Conservation (phyloP, 73 alveolate species). For the Paramecium caudatum region DNA sequence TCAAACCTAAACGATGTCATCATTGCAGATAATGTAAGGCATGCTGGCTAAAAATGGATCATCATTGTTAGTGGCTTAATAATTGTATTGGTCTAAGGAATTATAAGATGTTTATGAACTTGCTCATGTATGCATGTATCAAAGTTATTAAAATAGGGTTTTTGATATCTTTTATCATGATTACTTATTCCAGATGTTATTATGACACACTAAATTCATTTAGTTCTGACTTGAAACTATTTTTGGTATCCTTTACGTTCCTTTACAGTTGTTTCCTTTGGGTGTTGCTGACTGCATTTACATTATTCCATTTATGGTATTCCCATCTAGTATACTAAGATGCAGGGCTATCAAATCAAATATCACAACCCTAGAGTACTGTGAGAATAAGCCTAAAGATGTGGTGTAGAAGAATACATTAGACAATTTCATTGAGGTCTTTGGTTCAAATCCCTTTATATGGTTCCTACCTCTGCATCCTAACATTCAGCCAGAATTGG, state of each 20-base stretch:
- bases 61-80: conserved; percentile 88
- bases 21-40: conserved; percentile 86
- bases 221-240: conserved; percentile 35
- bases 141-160: neutral
- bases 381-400: conserved; percentile 67
- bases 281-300: conserved; percentile 65
- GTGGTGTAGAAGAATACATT: neutral
- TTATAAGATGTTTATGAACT: conserved; percentile 78
- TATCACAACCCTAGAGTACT: conserved; percentile 75
- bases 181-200: conserved; percentile 25
- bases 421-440: conserved; percentile 64
- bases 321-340: conserved; percentile 7
- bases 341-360: conserved; percentile 48
- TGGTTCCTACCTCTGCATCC: conserved; percentile 73
- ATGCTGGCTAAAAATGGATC: conserved; percentile 84
- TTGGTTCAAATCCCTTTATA: conserved; percentile 73
- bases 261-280: conserved; percentile 30
- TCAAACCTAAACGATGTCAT: conserved; percentile 80
- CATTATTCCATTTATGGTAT: conserved; percentile 68
- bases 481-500: conserved; percentile 17
- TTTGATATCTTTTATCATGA: neutral
- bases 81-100: conserved; percentile 84
- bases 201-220: conserved; percentile 21
- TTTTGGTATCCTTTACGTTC: conserved; percentile 34
- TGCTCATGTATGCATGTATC: conserved; percentile 45